Base-by-base conservation (phyloP, 441 rosid species). In the Jatropha podagrica region DNA sequence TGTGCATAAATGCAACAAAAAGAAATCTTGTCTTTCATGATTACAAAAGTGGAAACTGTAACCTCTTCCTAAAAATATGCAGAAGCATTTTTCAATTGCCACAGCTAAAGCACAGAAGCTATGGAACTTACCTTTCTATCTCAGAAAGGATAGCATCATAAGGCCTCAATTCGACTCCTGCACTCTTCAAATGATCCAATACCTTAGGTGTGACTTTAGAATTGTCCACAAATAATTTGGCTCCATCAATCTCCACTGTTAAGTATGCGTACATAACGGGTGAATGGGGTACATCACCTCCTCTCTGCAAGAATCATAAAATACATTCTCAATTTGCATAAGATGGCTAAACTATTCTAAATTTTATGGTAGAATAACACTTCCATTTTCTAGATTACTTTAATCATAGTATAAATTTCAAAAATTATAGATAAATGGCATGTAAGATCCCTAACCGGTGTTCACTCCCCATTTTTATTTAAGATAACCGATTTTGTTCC, bases 181-280 rank as follows among this genome's bases (percentile, higher is more conserved):
- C 93, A 55, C 75, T 85, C 80, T 82, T 85, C 89, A 96, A 85
- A 80, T 96, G 93, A 81, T 84, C 83, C 84, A 76, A 87, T 84
- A 92, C 98, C 77, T 89, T 94, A 4, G 86, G 83, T 1, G 91
- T 91, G 61, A 96, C 90, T 86, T 96, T 93, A 73, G 91, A 81
- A 78, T 76, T 78, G 79, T 92, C 97, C 37, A 90, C 79, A 79
- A 93, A 92, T 73, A 96, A 76, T 77, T 86, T 85, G 75, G 97
- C 96, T 71, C 81, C 82, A 79, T 87, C 89, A 60, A 85, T 81
- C 86, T 87, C 97, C 67, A 96, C 93, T 18, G 87, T 84, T 73
- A 96, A 76, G 86, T 96, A 93, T 41, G 98, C 94, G 78, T 96
- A 96, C 88, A 86, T 88, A 68, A 96, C 98, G 69, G 99, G 98